These are phyloP conservation scores for Elaphomyces granulatus DNA, from an alignment of 495 filamentous ascomycete species.

Conservation along the genomic window DNA sequence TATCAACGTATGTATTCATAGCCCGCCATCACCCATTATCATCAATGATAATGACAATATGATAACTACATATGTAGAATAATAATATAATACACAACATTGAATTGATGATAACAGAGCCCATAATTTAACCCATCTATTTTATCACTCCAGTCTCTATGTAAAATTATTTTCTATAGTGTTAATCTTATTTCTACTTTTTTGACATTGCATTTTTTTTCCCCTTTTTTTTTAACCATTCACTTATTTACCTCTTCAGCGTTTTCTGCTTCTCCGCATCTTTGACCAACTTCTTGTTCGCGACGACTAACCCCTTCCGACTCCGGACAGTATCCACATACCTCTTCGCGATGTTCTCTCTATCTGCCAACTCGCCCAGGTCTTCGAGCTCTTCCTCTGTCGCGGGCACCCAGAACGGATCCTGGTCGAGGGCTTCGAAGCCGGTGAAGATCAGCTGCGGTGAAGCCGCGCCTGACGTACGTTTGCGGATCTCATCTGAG, in stretches of 20 bases:
- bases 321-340: slow-evolving; percentile 83
- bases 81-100: no score
- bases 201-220: no score
- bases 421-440: slow-evolving; percentile 77
- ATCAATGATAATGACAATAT: no score
- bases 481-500: slow-evolving; percentile 86
- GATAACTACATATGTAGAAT: no score
- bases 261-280: slow-evolving; percentile 99
- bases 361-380: slow-evolving; percentile 81
- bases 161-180: no score
- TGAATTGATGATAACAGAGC: no score
- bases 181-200: no score
- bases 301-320: slow-evolving; percentile 76
- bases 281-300: slow-evolving; percentile 60
- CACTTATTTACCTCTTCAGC: slow-evolving; percentile 88
- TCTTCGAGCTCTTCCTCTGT: slow-evolving; percentile 97
- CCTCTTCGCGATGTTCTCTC: slow-evolving; percentile 86
- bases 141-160: no score
- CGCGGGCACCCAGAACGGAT: slow-evolving; percentile 94
- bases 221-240: no score
- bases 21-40: no score
- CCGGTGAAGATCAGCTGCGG: slow-evolving; percentile 90
- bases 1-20: no score
- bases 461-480: slow-evolving; percentile 76
- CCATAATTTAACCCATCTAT: no score